phyloP scores from a whole-genome alignment of 2,329 filamentous ascomycete species.

The Calonectria naviculata region DNA sequence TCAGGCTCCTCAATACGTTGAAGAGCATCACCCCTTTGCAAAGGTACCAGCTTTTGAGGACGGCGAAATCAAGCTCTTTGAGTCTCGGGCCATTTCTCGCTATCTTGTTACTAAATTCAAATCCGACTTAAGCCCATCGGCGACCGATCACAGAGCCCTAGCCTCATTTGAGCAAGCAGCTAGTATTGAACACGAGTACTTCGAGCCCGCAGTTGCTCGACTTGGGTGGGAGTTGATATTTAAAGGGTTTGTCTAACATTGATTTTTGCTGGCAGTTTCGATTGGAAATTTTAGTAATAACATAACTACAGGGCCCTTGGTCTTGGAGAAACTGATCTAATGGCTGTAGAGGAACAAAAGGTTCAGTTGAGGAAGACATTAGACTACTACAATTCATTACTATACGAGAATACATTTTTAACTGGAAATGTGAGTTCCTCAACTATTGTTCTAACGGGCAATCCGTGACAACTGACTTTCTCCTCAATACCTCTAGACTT shows the following conservation, averaged over 20 bases:
- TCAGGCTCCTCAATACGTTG: background rate
- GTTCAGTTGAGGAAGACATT: background rate
- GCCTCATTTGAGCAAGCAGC: background rate
- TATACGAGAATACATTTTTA: background rate
- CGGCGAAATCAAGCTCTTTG: background rate
- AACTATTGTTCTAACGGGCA: background rate
- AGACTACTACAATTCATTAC: background rate
- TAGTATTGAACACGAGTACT: background rate
- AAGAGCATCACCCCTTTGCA: slow-evolving; percentile 1
- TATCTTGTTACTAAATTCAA: background rate
- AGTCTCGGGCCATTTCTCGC: background rate
- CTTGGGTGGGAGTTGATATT: slow-evolving; percentile 5
- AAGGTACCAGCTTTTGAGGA: slow-evolving; percentile 5
- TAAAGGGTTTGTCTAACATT: background rate
- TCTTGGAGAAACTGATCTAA: background rate
- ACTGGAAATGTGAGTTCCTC: background rate
- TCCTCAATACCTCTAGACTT: background rate
- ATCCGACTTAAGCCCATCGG: background rate
- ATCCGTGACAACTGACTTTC: background rate
- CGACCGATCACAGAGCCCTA: background rate
- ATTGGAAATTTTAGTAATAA: background rate
- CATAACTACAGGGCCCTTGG: background rate
- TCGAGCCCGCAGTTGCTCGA: background rate
- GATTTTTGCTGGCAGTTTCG: background rate
- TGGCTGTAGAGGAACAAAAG: background rate